Percentiles rank a stretch among this genome's conserved stretches.
These are phyloP conservation scores for Metschnikowia amazonensis DNA, from an alignment of 805 yeast genomes.

Conservation along the genomic window DNA sequence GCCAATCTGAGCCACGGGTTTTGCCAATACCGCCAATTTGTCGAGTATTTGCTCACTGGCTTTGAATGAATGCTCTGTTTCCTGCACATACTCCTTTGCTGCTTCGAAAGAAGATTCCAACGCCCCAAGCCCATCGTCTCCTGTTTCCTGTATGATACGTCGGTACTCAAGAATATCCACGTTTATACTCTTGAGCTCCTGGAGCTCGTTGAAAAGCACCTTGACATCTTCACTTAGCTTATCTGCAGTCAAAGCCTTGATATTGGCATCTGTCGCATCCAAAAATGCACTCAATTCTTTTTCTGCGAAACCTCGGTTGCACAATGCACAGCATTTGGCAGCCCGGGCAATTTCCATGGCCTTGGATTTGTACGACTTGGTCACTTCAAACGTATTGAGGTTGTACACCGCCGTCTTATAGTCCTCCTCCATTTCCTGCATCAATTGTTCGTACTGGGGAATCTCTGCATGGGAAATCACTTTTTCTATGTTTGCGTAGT, in stretches of 20 bases:
- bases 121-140: not conserved
- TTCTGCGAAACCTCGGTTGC: slow-evolving; percentile 61
- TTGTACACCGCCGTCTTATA: slow-evolving; percentile 60
- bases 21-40: slow-evolving; percentile 17
- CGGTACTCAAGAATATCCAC: slow-evolving; percentile 27
- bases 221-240: slow-evolving; percentile 29
- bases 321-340: slow-evolving; percentile 63
- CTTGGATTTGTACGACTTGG: slow-evolving; percentile 61
- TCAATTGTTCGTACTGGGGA: slow-evolving; percentile 46
- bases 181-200: slow-evolving; percentile 27
- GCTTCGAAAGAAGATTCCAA: not conserved
- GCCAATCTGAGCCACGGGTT: slow-evolving; percentile 31
- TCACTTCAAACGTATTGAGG: slow-evolving; percentile 63
- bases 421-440: slow-evolving; percentile 58
- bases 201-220: slow-evolving; percentile 30
- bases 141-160: slow-evolving; percentile 13
- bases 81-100: not conserved
- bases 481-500: slow-evolving; percentile 18
- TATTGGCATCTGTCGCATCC: slow-evolving; percentile 25
- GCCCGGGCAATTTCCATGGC: slow-evolving; percentile 63
- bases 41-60: slow-evolving; percentile 2
- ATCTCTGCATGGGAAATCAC: slow-evolving; percentile 37
- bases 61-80: not conserved
- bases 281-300: slow-evolving; percentile 29
- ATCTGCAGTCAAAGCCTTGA: slow-evolving; percentile 26